phyloP scores from a whole-genome alignment of 1,139 yeast genomes.

The Magnusiomyces tetraspermus region DNA sequence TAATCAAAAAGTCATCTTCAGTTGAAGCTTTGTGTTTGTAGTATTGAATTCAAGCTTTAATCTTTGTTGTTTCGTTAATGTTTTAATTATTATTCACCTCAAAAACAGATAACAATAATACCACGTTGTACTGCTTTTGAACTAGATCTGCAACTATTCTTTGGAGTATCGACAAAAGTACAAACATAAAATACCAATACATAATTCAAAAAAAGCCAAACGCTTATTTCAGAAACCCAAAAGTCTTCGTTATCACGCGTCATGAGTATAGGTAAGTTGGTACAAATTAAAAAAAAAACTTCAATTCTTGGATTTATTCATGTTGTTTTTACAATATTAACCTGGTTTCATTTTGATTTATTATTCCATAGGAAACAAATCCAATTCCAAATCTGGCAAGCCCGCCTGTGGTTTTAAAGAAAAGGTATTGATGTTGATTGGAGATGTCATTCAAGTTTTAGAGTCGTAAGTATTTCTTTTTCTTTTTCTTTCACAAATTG shows the following conservation, averaged over 20 bases:
- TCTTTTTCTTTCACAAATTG: background rate
- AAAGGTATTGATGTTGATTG: slow-evolving; percentile 1
- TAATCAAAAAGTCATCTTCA: background rate
- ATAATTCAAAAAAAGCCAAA: background rate
- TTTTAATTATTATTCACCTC: too few species aligned
- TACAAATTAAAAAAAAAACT: background rate
- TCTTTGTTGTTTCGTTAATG: too few species aligned
- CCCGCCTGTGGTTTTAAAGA: slow-evolving; percentile 1
- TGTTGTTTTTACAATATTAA: too few species aligned
- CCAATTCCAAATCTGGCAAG: background rate
- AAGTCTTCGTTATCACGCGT: background rate
- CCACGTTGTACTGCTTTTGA: background rate
- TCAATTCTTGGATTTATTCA: too few species aligned
- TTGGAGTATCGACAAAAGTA: too few species aligned
- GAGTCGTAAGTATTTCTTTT: slow-evolving; percentile 3
- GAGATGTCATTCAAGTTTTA: slow-evolving; percentile 5
- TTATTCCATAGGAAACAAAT: background rate
- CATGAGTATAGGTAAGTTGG: background rate
- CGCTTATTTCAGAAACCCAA: background rate
- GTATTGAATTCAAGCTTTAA: too few species aligned
- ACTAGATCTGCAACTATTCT: too few species aligned
- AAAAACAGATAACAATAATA: background rate
- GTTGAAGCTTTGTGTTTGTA: background rate
- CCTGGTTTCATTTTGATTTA: background rate
- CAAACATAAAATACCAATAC: background rate